A percentile compares a stretch with the other conserved stretches of the same genome.
These are phyloP conservation scores for Nematocida displodere DNA, from an alignment of 371 early-diverging fungal genomes.

Conservation along the genomic window DNA sequence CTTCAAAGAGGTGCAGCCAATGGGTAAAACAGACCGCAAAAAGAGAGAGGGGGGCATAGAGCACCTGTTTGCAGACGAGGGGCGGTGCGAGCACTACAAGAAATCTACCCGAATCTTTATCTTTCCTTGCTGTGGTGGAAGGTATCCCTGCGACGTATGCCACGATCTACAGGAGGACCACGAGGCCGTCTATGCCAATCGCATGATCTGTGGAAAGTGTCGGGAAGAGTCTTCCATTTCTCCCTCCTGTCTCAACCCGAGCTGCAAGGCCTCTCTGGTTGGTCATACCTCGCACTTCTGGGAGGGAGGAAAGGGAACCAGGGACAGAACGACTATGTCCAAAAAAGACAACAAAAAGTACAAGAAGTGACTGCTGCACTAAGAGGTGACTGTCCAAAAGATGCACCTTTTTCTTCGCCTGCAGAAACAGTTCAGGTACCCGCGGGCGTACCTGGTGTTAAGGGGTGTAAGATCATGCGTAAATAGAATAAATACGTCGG, in stretches of 20 bases:
- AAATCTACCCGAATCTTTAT: conserved; percentile 86
- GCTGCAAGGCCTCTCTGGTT: conserved; percentile 64
- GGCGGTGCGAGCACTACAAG: conserved; percentile 81
- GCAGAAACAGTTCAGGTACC: not conserved
- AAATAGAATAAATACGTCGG: too few species aligned
- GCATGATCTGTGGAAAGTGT: conserved; percentile 85
- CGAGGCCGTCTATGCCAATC: conserved; percentile 67
- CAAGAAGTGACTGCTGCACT: conserved; percentile 26
- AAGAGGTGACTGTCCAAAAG: too few species aligned
- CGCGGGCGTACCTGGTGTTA: too few species aligned
- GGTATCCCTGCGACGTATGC: conserved; percentile 83
- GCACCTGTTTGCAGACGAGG: conserved; percentile 66
- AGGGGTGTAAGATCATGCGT: too few species aligned
- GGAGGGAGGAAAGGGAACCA: conserved; percentile 88
- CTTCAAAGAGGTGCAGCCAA: not conserved
- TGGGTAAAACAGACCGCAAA: conserved; percentile 63
- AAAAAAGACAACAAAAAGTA: conserved; percentile 71
- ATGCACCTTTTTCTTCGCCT: not conserved
- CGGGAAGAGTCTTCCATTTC: conserved; percentile 73
- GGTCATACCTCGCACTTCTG: conserved; percentile 70
- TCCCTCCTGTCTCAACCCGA: conserved; percentile 68
- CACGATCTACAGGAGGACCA: conserved; percentile 75
- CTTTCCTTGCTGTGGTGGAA: conserved; percentile 79
- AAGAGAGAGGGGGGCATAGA: conserved; percentile 65
- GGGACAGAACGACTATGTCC: conserved; percentile 74